Evolutionary conservation across 2,329 filamentous ascomycete species (phyloP), one percentile per base, ranked within the genome.

Genomic region (Lojkania enalia): DNA sequence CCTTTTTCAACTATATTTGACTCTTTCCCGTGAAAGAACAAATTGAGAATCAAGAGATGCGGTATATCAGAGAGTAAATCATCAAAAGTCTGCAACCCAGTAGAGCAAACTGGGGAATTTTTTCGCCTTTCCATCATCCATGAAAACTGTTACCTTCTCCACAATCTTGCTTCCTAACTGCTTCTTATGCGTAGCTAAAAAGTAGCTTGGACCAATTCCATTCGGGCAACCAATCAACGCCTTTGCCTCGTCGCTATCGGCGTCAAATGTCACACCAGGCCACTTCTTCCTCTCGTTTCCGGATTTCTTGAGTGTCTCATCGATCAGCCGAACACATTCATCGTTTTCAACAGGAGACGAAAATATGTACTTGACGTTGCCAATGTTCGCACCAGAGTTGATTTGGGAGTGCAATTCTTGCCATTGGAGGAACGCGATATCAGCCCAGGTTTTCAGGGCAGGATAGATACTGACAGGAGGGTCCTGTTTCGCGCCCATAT

Each of bases 361-460:
- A 14, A 44, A 7, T 16, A 44, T 31, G 41, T 44, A 31, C 4
- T 18, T 18, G 2, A 35, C 9, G 11, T 42, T 20, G 11, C 16
- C 6, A n/a, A 20, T 7, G 29, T 6, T 15, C 21, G 19, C 9
- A 12, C 11, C 9, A 25, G 12, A 5, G 9, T 5, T 9, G 7
- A 25, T 16, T 19, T 31, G 5, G 13, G 15, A 9, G 5, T 4
- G 5, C 4, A 41, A 4, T 11, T 14, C 5, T 16, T 13, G 11
- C 42, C 42, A 44, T 15, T 44, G 30, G 7, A 39, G 16, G 19
- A 39, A 44, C 13, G 20, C 18, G 20, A 44, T 19, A 35, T 44
- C 42, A 5, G 35, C 31, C 35, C 35, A 39, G 6, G 1, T 7
- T 27, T 39, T 20, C 14, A 44, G 33, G 4, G 7, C 18, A 16